Evolutionary conservation across 2,329 filamentous ascomycete species (phyloP), one percentile per base, ranked within the genome.

Genomic region (Fusarium chlamydosporum): DNA sequence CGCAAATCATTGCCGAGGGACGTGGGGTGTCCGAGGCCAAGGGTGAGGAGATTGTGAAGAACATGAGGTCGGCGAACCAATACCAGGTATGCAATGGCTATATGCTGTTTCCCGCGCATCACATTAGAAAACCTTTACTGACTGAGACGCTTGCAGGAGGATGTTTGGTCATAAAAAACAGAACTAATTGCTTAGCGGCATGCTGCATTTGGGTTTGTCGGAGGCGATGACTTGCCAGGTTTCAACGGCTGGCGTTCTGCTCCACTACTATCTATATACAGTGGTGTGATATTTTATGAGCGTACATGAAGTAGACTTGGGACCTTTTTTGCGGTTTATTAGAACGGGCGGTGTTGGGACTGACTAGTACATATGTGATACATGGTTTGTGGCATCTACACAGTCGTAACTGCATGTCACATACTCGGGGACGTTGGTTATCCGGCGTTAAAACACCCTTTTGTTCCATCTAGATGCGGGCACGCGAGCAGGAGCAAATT

Each of bases 1-100:
- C 86, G 27, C 90, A 96, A 78, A 96, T 98, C 76, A 90, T 99
- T 73, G 86, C 94, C 27, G 89, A 94, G 77, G 88, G 97, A 79
- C 88, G 96, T 55, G 91, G 91, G 51, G 86, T 98, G 61, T 85
- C 93, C 3, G 91, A 95, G 75, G 85, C 91, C 68, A 97, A 97
- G 86, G 96, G 89, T 15, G 96, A 99, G 82, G 95, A 98, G 77
- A 90, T 97, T 75, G 94, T 99, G 65, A 99, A 98, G 88, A 91
- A 91, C 74, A 97, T 99, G 95, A 91, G 96, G 76, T 91, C 92
- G 72, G 90, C 91, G 70, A 97, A 97, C 81, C 93, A 96, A 80
- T 99, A 99, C 85, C 96, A 99, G 86, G 96, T 90, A 87, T 64
- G 83, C 81, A 31, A 33, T 53, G 31, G 35, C 38, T 23, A 40